Evolutionary conservation across 2,329 filamentous ascomycete species (phyloP).

Genomic region (Aspergillus uvarum): DNA sequence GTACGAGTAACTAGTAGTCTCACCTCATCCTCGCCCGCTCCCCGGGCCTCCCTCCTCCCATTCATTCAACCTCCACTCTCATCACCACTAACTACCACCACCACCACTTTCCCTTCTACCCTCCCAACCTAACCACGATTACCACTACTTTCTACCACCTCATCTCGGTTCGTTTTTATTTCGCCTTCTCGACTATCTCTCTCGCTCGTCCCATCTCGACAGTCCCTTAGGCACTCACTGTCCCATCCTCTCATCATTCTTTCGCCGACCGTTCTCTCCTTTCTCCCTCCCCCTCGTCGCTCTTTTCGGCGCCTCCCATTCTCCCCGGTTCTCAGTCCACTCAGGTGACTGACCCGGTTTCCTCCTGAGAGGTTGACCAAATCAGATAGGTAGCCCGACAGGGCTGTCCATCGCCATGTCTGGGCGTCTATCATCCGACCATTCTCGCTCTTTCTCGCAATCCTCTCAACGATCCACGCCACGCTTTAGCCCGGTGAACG

Average conservation of each 20-base stretch:
- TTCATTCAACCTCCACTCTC: constrained; percentile 15
- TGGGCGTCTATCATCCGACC: constrained; percentile 39
- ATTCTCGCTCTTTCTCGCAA: constrained; percentile 35
- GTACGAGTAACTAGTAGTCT: not conserved
- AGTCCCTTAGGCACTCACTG: not conserved
- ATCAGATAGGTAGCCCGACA: constrained; percentile 35
- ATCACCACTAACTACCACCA: constrained; percentile 9
- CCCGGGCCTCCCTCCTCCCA: constrained; percentile 6
- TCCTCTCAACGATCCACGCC: constrained; percentile 29
- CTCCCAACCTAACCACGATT: constrained; percentile 5
- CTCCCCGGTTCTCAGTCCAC: constrained; percentile 15
- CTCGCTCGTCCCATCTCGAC: constrained; percentile 9
- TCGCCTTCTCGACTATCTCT: not conserved
- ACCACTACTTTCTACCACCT: not conserved
- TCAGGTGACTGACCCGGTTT: constrained; percentile 21
- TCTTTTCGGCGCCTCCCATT: constrained; percentile 11
- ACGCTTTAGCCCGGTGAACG: constrained; percentile 23
- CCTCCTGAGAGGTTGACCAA: constrained; percentile 30
- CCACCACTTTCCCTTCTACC: constrained; percentile 2
- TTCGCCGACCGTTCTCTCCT: constrained; percentile 11
- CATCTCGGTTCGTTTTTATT: not conserved
- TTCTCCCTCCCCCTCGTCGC: constrained; percentile 10
- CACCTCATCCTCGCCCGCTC: constrained; percentile 6
- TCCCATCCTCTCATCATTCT: constrained; percentile 11
- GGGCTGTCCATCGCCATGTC: constrained; percentile 43